Conservation (phyloP, 1,139 yeast genomes). For the Wickerhamomyces sp. region DNA sequence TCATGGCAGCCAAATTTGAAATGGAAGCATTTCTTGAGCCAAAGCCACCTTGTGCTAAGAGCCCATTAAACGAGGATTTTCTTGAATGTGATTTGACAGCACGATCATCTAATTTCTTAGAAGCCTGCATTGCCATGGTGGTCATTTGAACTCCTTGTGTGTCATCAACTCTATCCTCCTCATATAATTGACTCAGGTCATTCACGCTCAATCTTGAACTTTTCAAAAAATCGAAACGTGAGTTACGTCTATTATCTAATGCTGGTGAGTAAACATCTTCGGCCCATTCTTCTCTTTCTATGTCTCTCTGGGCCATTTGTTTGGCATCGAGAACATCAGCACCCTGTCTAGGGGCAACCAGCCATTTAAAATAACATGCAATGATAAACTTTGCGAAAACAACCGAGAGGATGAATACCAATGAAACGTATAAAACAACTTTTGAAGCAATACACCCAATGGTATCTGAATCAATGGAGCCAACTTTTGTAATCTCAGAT, state of each 20-base stretch:
- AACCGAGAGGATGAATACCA: constrained; percentile 78
- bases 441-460: constrained; percentile 95
- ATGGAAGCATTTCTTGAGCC: constrained; percentile 30
- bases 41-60: constrained; percentile 24
- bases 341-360: constrained; percentile 74
- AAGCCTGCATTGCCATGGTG: constrained; percentile 34
- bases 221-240: constrained; percentile 25
- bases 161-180: constrained; percentile 8
- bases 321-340: constrained; percentile 58
- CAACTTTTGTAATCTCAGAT: constrained; percentile 84
- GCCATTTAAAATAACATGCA: constrained; percentile 90
- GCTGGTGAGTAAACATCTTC: constrained; percentile 49
- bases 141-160: constrained; percentile 25
- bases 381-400: constrained; percentile 72
- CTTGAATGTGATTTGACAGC: constrained; percentile 10
- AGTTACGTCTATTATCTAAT: constrained; percentile 30
- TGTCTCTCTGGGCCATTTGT: constrained; percentile 46
- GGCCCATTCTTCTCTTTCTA: constrained; percentile 78
- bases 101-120: constrained; percentile 10
- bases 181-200: constrained; percentile 13
- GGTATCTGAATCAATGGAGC: constrained; percentile 82
- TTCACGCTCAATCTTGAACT: constrained; percentile 16
- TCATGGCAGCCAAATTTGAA: constrained; percentile 17
- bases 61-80: constrained; percentile 6
- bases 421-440: constrained; percentile 73